Evolutionary conservation across 495 filamentous ascomycete genomes (phyloP), one percentile per base, ranked within the genome.

Genomic region (Annulohypoxylon nitens): DNA sequence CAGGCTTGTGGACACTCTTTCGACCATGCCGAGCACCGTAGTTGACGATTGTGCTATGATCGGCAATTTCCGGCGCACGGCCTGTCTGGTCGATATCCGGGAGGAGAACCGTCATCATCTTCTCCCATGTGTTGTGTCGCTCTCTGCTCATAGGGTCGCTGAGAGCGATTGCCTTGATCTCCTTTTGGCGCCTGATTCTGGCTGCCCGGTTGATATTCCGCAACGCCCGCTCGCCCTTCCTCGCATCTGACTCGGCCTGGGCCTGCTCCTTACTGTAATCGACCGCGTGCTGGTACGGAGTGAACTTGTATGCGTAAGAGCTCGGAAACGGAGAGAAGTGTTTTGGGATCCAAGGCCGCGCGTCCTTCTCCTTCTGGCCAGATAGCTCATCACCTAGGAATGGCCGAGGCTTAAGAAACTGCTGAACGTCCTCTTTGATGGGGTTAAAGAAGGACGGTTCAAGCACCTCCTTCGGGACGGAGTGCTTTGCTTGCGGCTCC

Each of bases 51-150:
- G 83, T 82, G 68, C 83, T 85, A 55, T 86, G 80, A 20, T 86
- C 83, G 2, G 84, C 84, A 53, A 86, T 83, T 18, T 85, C 83
- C 1, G 91, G 92, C 61, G 85, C 91, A 10, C 84, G 90, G 75
- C 89, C 91, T 80, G 89, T 90, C 74, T 88, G 91, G 20, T 60
- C 75, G 7, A 75, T 73, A 9, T 78, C 75, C 34, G 82, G 80
- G 2, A 86, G 76, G 9, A 84, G 43, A 12, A 78, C 77, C 9
- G 78, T 72, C 83, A 86, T 84, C 3, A 82, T 78, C 0, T 64
- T 50, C 71, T 86, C 84, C 84, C 84, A 86, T 0, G 80, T 64
- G 2, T 75, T 57, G 54, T 84, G 80, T 33, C 84, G 77, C 12
- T 81, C 67, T 12, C 80, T 78, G 26, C 78, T 76, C 0, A 76